These are phyloP conservation scores for Jamesozyma piceae DNA, from an alignment of 805 yeast genomes.

Conservation along the genomic window DNA sequence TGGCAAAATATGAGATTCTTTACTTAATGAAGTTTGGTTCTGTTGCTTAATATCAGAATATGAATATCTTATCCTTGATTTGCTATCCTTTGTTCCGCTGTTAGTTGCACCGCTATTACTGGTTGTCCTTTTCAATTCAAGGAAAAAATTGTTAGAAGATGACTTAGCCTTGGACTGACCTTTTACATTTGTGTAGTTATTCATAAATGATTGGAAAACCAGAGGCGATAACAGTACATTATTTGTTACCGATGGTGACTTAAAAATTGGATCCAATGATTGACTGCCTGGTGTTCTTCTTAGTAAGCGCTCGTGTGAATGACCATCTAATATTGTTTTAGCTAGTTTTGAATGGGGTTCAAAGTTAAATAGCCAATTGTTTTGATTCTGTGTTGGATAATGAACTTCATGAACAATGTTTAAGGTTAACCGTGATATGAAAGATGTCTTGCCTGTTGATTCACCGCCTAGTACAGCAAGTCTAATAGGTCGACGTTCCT, in stretches of 20 bases:
- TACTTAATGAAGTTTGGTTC: not conserved
- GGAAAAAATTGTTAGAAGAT: slow-evolving; percentile 4
- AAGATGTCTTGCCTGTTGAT: slow-evolving; percentile 51
- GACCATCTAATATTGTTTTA: slow-evolving; percentile 39
- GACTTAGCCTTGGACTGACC: slow-evolving; percentile 13
- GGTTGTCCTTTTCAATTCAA: slow-evolving; percentile 4
- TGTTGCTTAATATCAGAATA: not conserved
- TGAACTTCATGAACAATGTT: slow-evolving; percentile 55
- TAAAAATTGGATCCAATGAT: slow-evolving; percentile 23
- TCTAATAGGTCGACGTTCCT: slow-evolving; percentile 37
- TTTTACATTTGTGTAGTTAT: slow-evolving; percentile 16
- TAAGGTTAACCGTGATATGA: slow-evolving; percentile 40
- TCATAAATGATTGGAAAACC: slow-evolving; percentile 30
- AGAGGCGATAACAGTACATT: slow-evolving; percentile 32
- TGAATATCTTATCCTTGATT: not conserved
- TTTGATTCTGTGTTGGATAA: slow-evolving; percentile 61
- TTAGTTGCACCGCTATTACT: not conserved
- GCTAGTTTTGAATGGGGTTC: slow-evolving; percentile 35
- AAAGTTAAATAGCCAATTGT: slow-evolving; percentile 49
- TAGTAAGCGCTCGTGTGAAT: slow-evolving; percentile 35
- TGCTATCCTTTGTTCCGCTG: not conserved
- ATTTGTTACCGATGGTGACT: slow-evolving; percentile 25
- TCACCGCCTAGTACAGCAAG: slow-evolving; percentile 54
- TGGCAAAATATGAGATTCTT: not conserved
- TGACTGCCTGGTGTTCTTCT: slow-evolving; percentile 26